These are phyloP conservation scores for Petunia hybrid DNA, from an alignment of 305 asterid genomes.

Conservation along the genomic window DNA sequence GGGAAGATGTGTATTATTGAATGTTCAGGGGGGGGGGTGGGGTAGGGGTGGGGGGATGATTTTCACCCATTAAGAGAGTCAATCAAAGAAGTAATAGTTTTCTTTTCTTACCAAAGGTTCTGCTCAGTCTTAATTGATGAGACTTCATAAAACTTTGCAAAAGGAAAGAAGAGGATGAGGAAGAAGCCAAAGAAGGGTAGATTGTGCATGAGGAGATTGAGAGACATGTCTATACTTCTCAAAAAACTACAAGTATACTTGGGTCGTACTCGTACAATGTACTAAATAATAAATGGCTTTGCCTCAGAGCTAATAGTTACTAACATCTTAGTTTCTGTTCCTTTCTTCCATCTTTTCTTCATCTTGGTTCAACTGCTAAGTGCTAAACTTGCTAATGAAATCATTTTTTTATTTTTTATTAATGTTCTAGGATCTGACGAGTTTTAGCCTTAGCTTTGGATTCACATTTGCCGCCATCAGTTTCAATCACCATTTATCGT, in stretches of 20 bases:
- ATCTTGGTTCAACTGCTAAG: neutral
- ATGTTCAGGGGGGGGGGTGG: too few relatives aligned
- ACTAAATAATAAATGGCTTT: neutral
- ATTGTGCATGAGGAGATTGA: neutral
- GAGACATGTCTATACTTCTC: neutral
- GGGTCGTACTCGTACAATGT: neutral
- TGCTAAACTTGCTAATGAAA: slow-evolving; percentile 3
- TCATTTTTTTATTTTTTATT: neutral
- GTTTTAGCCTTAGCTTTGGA: neutral
- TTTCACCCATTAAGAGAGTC: neutral
- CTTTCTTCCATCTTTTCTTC: neutral
- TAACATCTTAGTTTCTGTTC: neutral
- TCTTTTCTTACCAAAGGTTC: neutral
- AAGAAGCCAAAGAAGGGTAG: neutral
- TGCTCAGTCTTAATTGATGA: neutral
- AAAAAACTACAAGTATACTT: slow-evolving; percentile 5
- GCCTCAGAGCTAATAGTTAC: neutral
- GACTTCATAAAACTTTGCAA: neutral
- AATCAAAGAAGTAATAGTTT: neutral
- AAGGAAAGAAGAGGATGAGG: neutral
- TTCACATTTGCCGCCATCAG: neutral
- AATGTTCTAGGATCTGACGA: neutral
- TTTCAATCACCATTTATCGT: neutral
- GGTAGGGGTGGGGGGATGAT: too few relatives aligned
- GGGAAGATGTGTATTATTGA: too few relatives aligned